A percentile compares a stretch with the other conserved stretches of the same genome.
These are phyloP conservation scores for Piper longum DNA, from an alignment of 164 flowering plant genomes.

Conservation along the genomic window DNA sequence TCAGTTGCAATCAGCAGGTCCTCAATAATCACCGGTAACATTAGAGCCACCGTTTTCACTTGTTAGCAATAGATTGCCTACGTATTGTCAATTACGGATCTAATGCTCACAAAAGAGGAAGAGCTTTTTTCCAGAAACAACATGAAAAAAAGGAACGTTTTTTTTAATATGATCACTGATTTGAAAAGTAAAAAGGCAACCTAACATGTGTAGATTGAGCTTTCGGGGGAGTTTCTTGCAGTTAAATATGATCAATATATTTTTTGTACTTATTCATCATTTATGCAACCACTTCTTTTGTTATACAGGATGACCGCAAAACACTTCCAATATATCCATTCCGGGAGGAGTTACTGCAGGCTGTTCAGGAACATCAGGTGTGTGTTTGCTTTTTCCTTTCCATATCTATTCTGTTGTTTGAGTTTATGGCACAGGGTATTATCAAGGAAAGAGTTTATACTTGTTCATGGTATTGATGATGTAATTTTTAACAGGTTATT, in stretches of 20 bases:
- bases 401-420: not conserved
- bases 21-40: too few species aligned
- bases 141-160: not conserved
- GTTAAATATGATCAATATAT: not conserved
- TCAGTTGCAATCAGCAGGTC: too few species aligned
- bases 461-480: not conserved
- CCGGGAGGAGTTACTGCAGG: slow-evolving; percentile 72
- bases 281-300: not conserved
- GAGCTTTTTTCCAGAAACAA: too few species aligned
- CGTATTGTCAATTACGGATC: too few species aligned
- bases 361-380: slow-evolving; percentile 79
- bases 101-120: too few species aligned
- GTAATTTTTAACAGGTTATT: slow-evolving; percentile 39
- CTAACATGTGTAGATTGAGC: not conserved
- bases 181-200: not conserved
- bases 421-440: not conserved
- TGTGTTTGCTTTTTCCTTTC: not conserved
- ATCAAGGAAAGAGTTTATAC: too few species aligned
- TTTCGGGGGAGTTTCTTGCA: not conserved
- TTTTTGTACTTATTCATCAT: not conserved
- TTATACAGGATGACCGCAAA: slow-evolving; percentile 66
- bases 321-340: slow-evolving; percentile 69
- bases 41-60: too few species aligned
- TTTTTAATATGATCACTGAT: not conserved
- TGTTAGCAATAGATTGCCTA: too few species aligned